Percentiles rank a stretch among this genome's conserved stretches.
phyloP scores from a whole-genome alignment of 73 alveolate genomes.

The Halteria grandinella region DNA sequence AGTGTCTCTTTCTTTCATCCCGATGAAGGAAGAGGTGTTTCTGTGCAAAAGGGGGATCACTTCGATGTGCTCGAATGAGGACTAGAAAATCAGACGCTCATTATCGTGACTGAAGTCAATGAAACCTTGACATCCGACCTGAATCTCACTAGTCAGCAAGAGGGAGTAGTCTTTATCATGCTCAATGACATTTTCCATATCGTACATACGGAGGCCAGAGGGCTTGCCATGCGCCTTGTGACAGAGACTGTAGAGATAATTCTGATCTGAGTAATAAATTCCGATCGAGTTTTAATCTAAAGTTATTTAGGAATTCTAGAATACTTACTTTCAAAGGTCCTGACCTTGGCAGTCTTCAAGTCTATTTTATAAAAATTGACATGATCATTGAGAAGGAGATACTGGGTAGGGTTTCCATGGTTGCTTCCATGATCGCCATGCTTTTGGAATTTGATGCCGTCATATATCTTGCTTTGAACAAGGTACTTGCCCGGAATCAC shows the following conservation, averaged over 20 bases:
- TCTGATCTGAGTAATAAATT: conserved; percentile 36
- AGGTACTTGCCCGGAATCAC: too few species aligned
- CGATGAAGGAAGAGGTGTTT: conserved; percentile 36
- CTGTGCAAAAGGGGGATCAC: conserved; percentile 41
- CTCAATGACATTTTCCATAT: conserved; percentile 40
- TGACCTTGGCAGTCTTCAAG: too few species aligned
- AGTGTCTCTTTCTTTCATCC: conserved; percentile 30
- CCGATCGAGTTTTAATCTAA: conserved; percentile 24
- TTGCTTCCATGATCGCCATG: too few species aligned
- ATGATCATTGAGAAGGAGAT: conserved; percentile 17
- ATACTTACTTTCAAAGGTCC: too few species aligned
- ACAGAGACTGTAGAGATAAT: conserved; percentile 30
- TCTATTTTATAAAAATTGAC: conserved; percentile 28
- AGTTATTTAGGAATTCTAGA: too few species aligned
- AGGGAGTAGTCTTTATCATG: conserved; percentile 14
- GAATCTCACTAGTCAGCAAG: neutral
- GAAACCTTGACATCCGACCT: conserved; percentile 29
- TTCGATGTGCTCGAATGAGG: conserved; percentile 9
- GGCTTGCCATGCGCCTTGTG: conserved; percentile 14
- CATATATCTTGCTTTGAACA: too few species aligned
- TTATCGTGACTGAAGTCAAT: conserved; percentile 31
- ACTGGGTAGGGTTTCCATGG: too few species aligned
- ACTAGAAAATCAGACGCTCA: conserved; percentile 20
- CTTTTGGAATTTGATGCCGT: too few species aligned
- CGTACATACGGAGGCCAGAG: conserved; percentile 38